Percentiles rank a stretch among this genome's conserved stretches.
Conservation (phyloP, 352 stramenopile species). For the Hyaloperonospora arabidopsidis region DNA sequence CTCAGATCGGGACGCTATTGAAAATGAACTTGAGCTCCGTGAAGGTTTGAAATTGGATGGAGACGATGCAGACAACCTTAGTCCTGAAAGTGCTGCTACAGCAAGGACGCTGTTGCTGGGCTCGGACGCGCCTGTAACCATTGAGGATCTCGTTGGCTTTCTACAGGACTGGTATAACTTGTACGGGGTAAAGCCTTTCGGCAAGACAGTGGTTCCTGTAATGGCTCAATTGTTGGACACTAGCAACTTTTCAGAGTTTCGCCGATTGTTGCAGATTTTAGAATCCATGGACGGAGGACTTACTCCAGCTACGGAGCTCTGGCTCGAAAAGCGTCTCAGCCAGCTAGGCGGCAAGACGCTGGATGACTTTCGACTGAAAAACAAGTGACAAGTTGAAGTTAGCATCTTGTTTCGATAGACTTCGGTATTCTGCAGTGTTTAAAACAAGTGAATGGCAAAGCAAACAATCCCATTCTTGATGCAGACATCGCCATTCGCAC, state of each 20-base stretch:
- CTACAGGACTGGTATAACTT: constrained; percentile 85
- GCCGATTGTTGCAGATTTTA: constrained; percentile 65
- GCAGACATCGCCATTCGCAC: constrained; percentile 4
- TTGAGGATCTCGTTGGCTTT: constrained; percentile 63
- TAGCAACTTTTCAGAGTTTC: constrained; percentile 51
- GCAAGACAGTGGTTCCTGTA: constrained; percentile 72
- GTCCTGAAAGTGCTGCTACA: constrained; percentile 15
- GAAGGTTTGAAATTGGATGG: constrained; percentile 35
- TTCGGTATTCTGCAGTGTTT: constrained; percentile 4
- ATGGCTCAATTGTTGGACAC: constrained; percentile 46
- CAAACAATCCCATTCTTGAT: constrained; percentile 1
- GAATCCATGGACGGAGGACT: constrained; percentile 68
- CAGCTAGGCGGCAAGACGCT: constrained; percentile 40
- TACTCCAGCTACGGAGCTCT: constrained; percentile 53
- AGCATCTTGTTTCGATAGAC: constrained; percentile 21
- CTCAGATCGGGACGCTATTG: constrained; percentile 41
- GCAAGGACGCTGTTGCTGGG: constrained; percentile 23
- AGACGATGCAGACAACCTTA: constrained; percentile 28
- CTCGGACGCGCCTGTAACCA: constrained; percentile 31
- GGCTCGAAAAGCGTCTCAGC: constrained; percentile 63
- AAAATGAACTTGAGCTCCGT: constrained; percentile 35
- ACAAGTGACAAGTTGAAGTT: background rate
- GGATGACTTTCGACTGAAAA: constrained; percentile 49
- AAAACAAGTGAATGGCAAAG: constrained; percentile 9
- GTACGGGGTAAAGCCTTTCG: constrained; percentile 50